These are phyloP conservation scores for Drechslerella dactyloides DNA, from an alignment of 2,329 filamentous ascomycete species.

Conservation along the genomic window DNA sequence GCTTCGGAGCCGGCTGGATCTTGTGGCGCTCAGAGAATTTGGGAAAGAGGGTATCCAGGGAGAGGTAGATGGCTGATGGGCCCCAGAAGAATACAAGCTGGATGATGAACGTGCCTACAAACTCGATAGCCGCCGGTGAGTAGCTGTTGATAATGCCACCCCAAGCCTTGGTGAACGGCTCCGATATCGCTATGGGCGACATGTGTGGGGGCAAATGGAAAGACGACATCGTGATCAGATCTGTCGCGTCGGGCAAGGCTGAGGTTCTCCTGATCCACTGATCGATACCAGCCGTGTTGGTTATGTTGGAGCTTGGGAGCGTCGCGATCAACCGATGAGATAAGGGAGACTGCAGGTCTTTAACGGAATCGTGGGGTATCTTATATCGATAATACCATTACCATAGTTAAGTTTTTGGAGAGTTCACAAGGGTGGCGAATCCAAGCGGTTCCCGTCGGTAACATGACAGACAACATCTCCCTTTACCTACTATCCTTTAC, in stretches of 20 bases:
- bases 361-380: slow-evolving; percentile 10
- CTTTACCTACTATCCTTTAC: slow-evolving; percentile 10
- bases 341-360: neutral
- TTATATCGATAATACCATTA: slow-evolving; percentile 45
- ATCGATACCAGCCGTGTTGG: slow-evolving; percentile 20
- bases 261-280: neutral
- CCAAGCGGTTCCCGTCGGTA: slow-evolving; percentile 28
- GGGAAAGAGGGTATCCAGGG: slow-evolving; percentile 61
- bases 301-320: slow-evolving; percentile 33
- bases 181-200: slow-evolving; percentile 9
- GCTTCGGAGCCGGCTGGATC: slow-evolving; percentile 63
- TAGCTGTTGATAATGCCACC: slow-evolving; percentile 47
- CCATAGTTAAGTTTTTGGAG: slow-evolving; percentile 25
- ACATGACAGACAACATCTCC: slow-evolving; percentile 20
- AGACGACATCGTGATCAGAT: slow-evolving; percentile 36
- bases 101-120: slow-evolving; percentile 59
- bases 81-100: slow-evolving; percentile 62
- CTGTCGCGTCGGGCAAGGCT: neutral
- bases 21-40: slow-evolving; percentile 64
- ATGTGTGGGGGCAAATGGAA: slow-evolving; percentile 35
- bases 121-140: slow-evolving; percentile 58
- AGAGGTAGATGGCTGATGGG: slow-evolving; percentile 60
- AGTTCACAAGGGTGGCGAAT: slow-evolving; percentile 38
- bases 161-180: slow-evolving; percentile 24
- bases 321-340: neutral